A percentile compares a stretch with the other conserved stretches of the same genome.
phyloP scores from a whole-genome alignment of 1,284 basidiomycete genomes.

The Coniferiporia sulphurascens region DNA sequence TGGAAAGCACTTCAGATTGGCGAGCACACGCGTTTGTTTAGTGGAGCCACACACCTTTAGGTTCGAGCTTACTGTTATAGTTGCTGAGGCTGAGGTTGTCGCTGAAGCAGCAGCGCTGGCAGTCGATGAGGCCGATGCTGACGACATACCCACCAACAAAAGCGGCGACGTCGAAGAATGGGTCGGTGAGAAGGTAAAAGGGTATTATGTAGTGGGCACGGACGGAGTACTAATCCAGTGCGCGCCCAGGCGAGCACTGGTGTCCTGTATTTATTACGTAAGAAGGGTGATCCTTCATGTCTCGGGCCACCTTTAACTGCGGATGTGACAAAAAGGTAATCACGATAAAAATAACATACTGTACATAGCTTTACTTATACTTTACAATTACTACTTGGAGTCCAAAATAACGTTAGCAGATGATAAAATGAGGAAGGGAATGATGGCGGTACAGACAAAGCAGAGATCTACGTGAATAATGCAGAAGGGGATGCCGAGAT shows the following conservation, averaged over 20 bases:
- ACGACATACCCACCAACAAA: conserved; percentile 9
- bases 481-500: neutral
- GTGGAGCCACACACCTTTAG: conserved; percentile 16
- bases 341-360: conserved; percentile 3
- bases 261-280: too few relatives aligned
- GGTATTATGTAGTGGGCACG: neutral
- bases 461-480: conserved; percentile 4
- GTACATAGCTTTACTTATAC: conserved; percentile 3
- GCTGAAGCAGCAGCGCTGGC: conserved; percentile 12
- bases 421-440: neutral
- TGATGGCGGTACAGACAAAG: conserved; percentile 8
- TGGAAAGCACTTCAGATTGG: neutral
- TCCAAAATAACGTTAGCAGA: conserved; percentile 3
- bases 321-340: neutral
- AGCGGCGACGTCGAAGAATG: neutral
- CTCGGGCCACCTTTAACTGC: too few relatives aligned
- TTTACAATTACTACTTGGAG: conserved; percentile 3
- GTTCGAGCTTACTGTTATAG: conserved; percentile 14
- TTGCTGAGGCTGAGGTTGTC: conserved; percentile 6
- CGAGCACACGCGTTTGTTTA: neutral
- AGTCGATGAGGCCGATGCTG: conserved; percentile 10
- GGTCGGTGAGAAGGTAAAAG: conserved; percentile 2
- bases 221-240: conserved; percentile 8
- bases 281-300: too few relatives aligned
- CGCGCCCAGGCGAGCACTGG: neutral